phyloP scores from a whole-genome alignment of 352 stramenopile species.

The Pythium graminicola region DNA sequence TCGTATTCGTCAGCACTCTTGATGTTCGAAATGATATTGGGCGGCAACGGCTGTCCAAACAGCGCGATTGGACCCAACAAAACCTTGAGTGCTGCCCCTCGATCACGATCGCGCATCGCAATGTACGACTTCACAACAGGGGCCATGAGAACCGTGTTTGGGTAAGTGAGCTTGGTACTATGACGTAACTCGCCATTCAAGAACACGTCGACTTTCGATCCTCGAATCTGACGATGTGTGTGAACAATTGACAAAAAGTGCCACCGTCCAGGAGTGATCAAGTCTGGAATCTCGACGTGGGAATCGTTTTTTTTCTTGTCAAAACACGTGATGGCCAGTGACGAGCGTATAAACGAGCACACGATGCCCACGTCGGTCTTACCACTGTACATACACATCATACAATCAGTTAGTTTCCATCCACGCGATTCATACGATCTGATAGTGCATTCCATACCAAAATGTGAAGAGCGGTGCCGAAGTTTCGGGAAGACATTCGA shows the following conservation, averaged over 20 bases:
- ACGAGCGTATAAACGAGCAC: constrained; percentile 70
- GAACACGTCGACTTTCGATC: constrained; percentile 79
- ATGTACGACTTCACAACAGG: constrained; percentile 74
- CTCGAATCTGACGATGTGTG: constrained; percentile 77
- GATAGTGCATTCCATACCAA: constrained; percentile 28
- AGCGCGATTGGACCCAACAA: constrained; percentile 50
- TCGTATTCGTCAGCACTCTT: constrained; percentile 39
- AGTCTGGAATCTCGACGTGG: constrained; percentile 64
- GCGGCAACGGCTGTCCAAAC: constrained; percentile 29
- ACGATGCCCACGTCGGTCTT: constrained; percentile 74
- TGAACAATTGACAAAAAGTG: constrained; percentile 81
- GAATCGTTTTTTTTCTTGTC: constrained; percentile 84
- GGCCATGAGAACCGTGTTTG: constrained; percentile 67
- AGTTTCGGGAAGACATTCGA: constrained; percentile 64
- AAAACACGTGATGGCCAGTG: constrained; percentile 72
- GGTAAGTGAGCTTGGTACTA: constrained; percentile 68
- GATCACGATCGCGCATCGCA: constrained; percentile 69
- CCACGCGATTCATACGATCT: neutral
- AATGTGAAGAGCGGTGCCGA: constrained; percentile 75
- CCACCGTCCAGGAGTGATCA: constrained; percentile 61
- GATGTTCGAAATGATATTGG: constrained; percentile 30
- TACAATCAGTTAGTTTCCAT: neutral
- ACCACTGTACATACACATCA: constrained; percentile 25
- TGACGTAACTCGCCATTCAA: constrained; percentile 69
- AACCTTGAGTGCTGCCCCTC: constrained; percentile 46